Conservation (phyloP, 495 filamentous ascomycete species). For the Lichina pygmaea region DNA sequence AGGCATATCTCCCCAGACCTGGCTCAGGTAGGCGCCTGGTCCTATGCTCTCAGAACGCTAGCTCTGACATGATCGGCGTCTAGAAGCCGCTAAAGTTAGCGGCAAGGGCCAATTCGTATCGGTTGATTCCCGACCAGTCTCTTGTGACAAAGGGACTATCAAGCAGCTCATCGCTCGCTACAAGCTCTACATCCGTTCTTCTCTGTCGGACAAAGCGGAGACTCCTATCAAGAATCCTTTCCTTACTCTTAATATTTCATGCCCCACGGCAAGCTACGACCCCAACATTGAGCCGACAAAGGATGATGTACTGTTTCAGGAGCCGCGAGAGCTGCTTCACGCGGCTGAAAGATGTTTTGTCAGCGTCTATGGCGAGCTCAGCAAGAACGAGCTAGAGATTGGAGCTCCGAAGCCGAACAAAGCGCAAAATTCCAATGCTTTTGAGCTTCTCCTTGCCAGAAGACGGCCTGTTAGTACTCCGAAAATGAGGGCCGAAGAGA, state of each 20-base stretch:
- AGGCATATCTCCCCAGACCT: conserved; percentile 31
- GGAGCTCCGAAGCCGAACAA: background rate
- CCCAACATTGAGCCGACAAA: conserved; percentile 77
- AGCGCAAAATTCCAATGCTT: conserved; percentile 2
- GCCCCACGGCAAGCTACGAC: conserved; percentile 51
- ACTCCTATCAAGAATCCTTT: conserved; percentile 31
- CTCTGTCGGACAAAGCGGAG: conserved; percentile 6
- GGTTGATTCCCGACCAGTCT: conserved; percentile 54
- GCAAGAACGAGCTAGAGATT: background rate
- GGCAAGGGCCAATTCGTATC: conserved; percentile 39
- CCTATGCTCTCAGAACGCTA: background rate
- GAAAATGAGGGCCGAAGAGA: no score
- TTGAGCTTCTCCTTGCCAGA: conserved; percentile 10
- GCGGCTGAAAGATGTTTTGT: conserved; percentile 27
- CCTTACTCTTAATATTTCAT: conserved; percentile 43
- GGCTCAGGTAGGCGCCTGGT: conserved; percentile 13
- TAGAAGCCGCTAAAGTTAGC: conserved; percentile 25
- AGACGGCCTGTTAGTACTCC: conserved; percentile 1
- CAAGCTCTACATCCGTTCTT: conserved; percentile 25
- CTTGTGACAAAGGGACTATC: conserved; percentile 28
- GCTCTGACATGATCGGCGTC: background rate
- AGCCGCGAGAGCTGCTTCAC: conserved; percentile 24
- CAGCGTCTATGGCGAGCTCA: conserved; percentile 1
- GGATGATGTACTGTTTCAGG: conserved; percentile 57
- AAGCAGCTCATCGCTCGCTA: conserved; percentile 38